A percentile compares a stretch with the other conserved stretches of the same genome.
Conservation (phyloP, 768 basidiomycete genomes). For the Psilocybe cubensis region DNA sequence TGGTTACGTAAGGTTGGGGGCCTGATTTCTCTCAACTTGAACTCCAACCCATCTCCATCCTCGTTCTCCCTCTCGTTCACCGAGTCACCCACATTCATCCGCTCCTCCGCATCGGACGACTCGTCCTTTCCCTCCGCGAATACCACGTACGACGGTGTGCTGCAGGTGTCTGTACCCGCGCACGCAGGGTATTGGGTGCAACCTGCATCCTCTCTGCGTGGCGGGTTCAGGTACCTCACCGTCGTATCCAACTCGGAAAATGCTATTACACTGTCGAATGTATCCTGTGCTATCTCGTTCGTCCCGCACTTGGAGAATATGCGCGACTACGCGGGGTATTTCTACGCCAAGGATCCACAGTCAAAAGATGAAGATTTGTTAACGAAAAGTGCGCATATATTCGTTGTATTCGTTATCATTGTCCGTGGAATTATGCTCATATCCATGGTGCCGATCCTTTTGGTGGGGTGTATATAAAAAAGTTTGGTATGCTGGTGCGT, state of each 20-base stretch:
- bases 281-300: conserved; percentile 55
- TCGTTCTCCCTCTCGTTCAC: conserved; percentile 57
- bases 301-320: conserved; percentile 55
- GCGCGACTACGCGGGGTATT: conserved; percentile 55
- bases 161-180: conserved; percentile 39
- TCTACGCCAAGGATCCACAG: conserved; percentile 46
- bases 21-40: conserved; percentile 51
- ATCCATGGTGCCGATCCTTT: no score
- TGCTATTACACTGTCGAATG: conserved; percentile 46
- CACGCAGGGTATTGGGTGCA: conserved; percentile 49
- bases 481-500: conserved; percentile 66
- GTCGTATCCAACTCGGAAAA: conserved; percentile 40
- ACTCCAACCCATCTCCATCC: conserved; percentile 32
- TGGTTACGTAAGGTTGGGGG: conserved; percentile 68
- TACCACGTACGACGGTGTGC: conserved; percentile 46
- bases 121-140: conserved; percentile 50
- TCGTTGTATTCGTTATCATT: background rate
- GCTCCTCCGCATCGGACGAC: conserved; percentile 57
- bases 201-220: conserved; percentile 45
- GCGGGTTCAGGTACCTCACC: conserved; percentile 58
- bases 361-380: conserved; percentile 51
- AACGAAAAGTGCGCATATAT: conserved; percentile 44
- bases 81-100: conserved; percentile 59
- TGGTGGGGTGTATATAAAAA: no score
- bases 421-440: background rate